Conservation (phyloP, 495 filamentous ascomycete species). For the Aeminium ludgeri region DNA sequence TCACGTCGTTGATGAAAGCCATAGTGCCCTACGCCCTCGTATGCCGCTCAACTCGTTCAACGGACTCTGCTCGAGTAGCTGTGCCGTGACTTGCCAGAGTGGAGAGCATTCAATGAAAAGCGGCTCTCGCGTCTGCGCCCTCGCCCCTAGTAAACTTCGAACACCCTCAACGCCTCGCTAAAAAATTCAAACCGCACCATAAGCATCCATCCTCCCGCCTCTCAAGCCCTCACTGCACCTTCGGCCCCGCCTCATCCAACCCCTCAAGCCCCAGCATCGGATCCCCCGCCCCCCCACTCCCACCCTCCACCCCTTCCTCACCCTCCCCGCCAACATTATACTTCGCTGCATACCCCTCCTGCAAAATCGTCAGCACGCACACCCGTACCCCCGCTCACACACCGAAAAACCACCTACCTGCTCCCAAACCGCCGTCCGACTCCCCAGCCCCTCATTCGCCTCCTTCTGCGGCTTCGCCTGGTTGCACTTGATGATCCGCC, state of each 20-base stretch:
- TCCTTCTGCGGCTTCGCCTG: conserved; percentile 87
- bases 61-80: too few species aligned
- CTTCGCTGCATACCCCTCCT: conserved; percentile 90
- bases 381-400: not conserved
- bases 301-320: conserved; percentile 43
- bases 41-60: too few species aligned
- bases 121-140: too few species aligned
- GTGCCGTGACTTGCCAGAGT: too few species aligned
- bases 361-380: conserved; percentile 11
- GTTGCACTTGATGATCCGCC: conserved; percentile 77
- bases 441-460: conserved; percentile 65
- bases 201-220: too few species aligned
- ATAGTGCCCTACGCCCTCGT: too few species aligned
- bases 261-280: conserved; percentile 93
- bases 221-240: conserved; percentile 8
- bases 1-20: too few species aligned
- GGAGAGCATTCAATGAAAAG: too few species aligned
- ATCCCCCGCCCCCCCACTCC: conserved; percentile 46
- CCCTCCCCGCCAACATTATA: conserved; percentile 84
- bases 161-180: not conserved
- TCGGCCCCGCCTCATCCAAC: conserved; percentile 77
- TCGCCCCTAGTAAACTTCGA: too few species aligned
- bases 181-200: too few species aligned
- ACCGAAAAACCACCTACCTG: conserved; percentile 44
- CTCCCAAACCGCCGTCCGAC: conserved; percentile 95